Conservation (phyloP, 2,329 filamentous ascomycete species). For the Fusarium pseudograminearum region DNA sequence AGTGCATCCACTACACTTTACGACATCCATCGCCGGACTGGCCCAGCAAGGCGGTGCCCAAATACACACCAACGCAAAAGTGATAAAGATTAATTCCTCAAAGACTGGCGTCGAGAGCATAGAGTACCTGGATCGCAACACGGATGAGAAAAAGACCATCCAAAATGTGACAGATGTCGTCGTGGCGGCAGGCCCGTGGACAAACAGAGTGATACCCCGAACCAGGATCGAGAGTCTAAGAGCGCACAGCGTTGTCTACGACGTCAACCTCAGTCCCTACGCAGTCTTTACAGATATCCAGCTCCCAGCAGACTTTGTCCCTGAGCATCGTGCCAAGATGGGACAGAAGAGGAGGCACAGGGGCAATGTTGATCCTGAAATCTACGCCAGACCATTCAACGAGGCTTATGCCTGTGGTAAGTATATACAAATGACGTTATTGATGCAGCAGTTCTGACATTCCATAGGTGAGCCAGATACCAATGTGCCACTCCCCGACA, state of each 20-base stretch:
- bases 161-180: slow-evolving; percentile 65
- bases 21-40: slow-evolving; percentile 82
- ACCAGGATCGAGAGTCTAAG: slow-evolving; percentile 69
- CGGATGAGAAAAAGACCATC: slow-evolving; percentile 53
- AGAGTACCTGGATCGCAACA: slow-evolving; percentile 66
- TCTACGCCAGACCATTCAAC: slow-evolving; percentile 88
- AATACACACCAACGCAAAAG: slow-evolving; percentile 73
- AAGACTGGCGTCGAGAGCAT: slow-evolving; percentile 69
- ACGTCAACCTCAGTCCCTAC: slow-evolving; percentile 75
- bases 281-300: slow-evolving; percentile 89
- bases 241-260: slow-evolving; percentile 75
- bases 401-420: slow-evolving; percentile 93
- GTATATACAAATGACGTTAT: slow-evolving; percentile 26
- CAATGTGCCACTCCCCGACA: slow-evolving; percentile 77
- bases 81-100: slow-evolving; percentile 73
- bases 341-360: slow-evolving; percentile 66
- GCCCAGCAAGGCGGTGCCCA: slow-evolving; percentile 77
- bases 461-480: slow-evolving; percentile 78
- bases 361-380: slow-evolving; percentile 83
- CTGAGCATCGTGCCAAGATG: slow-evolving; percentile 60
- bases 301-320: slow-evolving; percentile 74
- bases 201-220: slow-evolving; percentile 67
- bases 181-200: slow-evolving; percentile 73
- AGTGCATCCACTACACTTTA: slow-evolving; percentile 93
- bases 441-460: neutral